These are phyloP conservation scores for Poronia punctata DNA, from an alignment of 495 filamentous ascomycete genomes.

Conservation along the genomic window DNA sequence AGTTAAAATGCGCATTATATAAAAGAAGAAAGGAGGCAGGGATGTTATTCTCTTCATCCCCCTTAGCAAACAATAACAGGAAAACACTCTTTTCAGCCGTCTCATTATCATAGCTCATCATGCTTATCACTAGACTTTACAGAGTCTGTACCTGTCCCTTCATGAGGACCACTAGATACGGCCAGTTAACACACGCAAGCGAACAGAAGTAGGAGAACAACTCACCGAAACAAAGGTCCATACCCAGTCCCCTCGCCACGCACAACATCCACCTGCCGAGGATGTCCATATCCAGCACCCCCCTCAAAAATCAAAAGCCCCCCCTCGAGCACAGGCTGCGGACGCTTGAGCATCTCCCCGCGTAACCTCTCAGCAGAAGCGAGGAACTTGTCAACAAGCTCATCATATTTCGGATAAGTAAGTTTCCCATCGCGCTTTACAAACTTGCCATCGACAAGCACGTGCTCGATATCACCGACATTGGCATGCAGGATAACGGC, in stretches of 20 bases:
- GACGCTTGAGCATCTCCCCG: constrained; percentile 6
- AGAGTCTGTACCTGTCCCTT: background rate
- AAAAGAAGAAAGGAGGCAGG: too few species aligned
- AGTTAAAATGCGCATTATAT: too few species aligned
- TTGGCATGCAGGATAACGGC: constrained; percentile 45
- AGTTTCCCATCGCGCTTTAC: constrained; percentile 32
- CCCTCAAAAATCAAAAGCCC: constrained; percentile 16
- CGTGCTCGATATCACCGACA: constrained; percentile 40
- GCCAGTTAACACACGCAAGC: background rate
- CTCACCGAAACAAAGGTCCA: constrained; percentile 16
- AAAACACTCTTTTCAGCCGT: too few species aligned
- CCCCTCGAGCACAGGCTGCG: constrained; percentile 11
- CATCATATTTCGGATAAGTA: constrained; percentile 17
- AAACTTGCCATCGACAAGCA: constrained; percentile 42
- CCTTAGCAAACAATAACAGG: too few species aligned
- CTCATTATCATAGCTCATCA: constrained; percentile 4
- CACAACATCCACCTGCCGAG: constrained; percentile 13
- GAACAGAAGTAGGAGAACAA: background rate
- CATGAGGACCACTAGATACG: background rate
- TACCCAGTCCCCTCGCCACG: constrained; percentile 20
- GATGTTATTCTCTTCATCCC: too few species aligned
- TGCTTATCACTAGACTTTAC: background rate
- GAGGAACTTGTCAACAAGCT: constrained; percentile 24
- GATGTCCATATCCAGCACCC: constrained; percentile 6
- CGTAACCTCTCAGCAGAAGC: constrained; percentile 26